These are phyloP conservation scores for Clitopilus hobsonii DNA, from an alignment of 768 basidiomycete genomes.

Conservation along the genomic window DNA sequence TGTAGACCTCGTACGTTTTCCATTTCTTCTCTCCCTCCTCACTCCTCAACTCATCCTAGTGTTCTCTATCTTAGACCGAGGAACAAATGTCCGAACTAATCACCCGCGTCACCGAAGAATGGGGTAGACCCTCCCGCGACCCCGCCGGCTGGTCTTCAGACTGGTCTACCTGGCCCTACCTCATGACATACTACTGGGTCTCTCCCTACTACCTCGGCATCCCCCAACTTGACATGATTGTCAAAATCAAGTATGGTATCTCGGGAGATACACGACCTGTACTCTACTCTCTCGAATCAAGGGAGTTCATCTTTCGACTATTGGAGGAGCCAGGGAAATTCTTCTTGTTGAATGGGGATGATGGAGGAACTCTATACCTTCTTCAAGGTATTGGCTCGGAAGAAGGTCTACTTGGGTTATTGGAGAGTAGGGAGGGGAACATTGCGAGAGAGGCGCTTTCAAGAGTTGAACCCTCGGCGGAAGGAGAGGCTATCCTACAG, in stretches of 20 bases:
- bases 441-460: slow-evolving; percentile 1
- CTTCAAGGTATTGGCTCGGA: slow-evolving; percentile 11
- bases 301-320: slow-evolving; percentile 19
- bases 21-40: too few relatives aligned
- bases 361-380: slow-evolving; percentile 6
- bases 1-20: too few relatives aligned
- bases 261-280: slow-evolving; percentile 27
- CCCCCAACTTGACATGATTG: slow-evolving; percentile 30
- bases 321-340: slow-evolving; percentile 12
- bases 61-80: background rate
- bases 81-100: slow-evolving; percentile 7
- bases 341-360: slow-evolving; percentile 12
- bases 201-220: slow-evolving; percentile 30
- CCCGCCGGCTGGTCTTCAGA: slow-evolving; percentile 25
- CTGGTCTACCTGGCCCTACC: slow-evolving; percentile 23
- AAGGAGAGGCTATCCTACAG: slow-evolving; percentile 21
- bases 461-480: slow-evolving; percentile 17
- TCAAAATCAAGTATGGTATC: slow-evolving; percentile 25
- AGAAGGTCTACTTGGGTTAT: slow-evolving; percentile 9
- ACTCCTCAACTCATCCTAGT: background rate
- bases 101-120: slow-evolving; percentile 16
- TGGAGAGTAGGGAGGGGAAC: slow-evolving; percentile 10
- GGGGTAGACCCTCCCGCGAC: slow-evolving; percentile 18
- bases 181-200: slow-evolving; percentile 27
- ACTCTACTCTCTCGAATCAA: slow-evolving; percentile 18